These are phyloP conservation scores for Vanrija sp. DNA, from an alignment of 1,284 basidiomycete genomes.

Conservation along the genomic window DNA sequence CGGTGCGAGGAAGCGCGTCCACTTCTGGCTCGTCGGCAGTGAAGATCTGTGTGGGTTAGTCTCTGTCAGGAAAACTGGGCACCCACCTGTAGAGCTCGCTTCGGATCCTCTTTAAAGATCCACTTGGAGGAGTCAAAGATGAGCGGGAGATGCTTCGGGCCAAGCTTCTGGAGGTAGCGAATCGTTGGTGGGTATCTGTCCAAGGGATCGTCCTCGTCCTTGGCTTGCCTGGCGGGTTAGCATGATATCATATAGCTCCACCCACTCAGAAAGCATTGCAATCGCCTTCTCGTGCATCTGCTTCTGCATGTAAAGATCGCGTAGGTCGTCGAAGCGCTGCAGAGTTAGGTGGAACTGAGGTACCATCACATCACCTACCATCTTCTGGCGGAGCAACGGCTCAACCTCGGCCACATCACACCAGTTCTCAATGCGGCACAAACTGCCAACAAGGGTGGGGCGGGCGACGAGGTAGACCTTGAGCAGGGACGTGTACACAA, in stretches of 20 bases:
- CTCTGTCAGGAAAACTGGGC: background rate
- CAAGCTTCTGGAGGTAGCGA: conserved; percentile 84
- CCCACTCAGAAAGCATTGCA: conserved; percentile 71
- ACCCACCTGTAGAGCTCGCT: conserved; percentile 70
- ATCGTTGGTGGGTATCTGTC: conserved; percentile 82
- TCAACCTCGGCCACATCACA: conserved; percentile 95
- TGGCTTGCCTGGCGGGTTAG: conserved; percentile 59
- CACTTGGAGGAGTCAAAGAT: conserved; percentile 77
- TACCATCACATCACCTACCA: conserved; percentile 55
- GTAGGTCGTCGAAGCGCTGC: conserved; percentile 85
- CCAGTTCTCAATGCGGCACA: conserved; percentile 93
- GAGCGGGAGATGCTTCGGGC: conserved; percentile 69
- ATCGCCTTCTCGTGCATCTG: conserved; percentile 91
- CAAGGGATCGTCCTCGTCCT: conserved; percentile 69
- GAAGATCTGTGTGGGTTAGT: conserved; percentile 66
- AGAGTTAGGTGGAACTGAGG: conserved; percentile 2
- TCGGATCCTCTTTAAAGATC: conserved; percentile 71
- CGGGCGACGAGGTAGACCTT: conserved; percentile 84
- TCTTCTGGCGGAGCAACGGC: conserved; percentile 71
- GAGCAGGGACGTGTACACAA: conserved; percentile 93
- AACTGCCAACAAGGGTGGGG: conserved; percentile 75
- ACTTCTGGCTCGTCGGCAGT: conserved; percentile 78
- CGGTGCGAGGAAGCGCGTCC: conserved; percentile 67
- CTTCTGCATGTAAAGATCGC: conserved; percentile 88
- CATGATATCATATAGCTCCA: conserved; percentile 7